Conservation (phyloP, 805 yeast species). For the Pichia insulana region DNA sequence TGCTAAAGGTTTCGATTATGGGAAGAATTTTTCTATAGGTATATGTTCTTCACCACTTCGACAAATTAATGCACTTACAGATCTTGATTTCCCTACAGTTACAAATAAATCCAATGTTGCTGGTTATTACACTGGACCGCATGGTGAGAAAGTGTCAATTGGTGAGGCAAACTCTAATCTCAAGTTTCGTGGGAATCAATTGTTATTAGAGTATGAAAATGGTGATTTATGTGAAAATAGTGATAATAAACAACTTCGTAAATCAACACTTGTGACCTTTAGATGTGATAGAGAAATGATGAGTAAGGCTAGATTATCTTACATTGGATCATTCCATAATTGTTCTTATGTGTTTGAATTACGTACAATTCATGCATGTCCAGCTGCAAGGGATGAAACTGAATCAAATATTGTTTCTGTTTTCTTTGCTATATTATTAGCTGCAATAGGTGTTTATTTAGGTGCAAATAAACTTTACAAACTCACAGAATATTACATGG, state of each 20-base stretch:
- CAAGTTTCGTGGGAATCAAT: slow-evolving; percentile 58
- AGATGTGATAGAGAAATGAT: slow-evolving; percentile 72
- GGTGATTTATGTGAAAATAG: slow-evolving; percentile 51
- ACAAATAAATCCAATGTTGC: slow-evolving; percentile 40
- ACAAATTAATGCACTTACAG: slow-evolving; percentile 16
- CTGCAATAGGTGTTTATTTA: slow-evolving; percentile 35
- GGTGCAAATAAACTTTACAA: slow-evolving; percentile 34
- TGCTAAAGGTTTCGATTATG: slow-evolving; percentile 62
- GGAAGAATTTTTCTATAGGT: slow-evolving; percentile 66
- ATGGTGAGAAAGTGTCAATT: slow-evolving; percentile 39
- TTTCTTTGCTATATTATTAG: slow-evolving; percentile 41
- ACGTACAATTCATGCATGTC: slow-evolving; percentile 78
- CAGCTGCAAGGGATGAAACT: slow-evolving; percentile 61
- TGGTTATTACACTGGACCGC: slow-evolving; percentile 43
- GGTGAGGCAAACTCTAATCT: slow-evolving; percentile 60
- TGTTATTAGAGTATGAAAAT: slow-evolving; percentile 58
- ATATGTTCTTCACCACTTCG: slow-evolving; percentile 52
- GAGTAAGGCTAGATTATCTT: slow-evolving; percentile 56
- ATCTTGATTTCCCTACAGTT: slow-evolving; percentile 27
- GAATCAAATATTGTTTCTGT: slow-evolving; percentile 51
- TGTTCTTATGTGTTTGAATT: slow-evolving; percentile 83
- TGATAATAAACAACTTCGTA: slow-evolving; percentile 27
- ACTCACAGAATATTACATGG: slow-evolving; percentile 21
- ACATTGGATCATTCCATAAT: slow-evolving; percentile 62
- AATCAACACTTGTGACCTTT: slow-evolving; percentile 60